phyloP scores from a whole-genome alignment of 75 land plant species.

The Ceratopteris richardii region DNA sequence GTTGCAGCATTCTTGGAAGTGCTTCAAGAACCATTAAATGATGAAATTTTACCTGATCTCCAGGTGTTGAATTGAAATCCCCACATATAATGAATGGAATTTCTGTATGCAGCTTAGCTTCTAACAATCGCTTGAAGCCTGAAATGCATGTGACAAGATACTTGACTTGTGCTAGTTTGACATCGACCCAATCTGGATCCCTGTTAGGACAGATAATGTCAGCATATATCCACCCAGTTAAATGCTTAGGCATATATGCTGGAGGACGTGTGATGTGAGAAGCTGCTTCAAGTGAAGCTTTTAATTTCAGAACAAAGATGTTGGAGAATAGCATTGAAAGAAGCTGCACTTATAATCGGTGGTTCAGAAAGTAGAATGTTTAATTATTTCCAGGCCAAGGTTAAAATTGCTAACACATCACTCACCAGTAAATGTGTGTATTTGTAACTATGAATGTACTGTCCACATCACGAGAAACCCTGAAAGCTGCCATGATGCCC shows the following conservation, averaged over 20 bases:
- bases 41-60: slow-evolving; percentile 21
- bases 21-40: no score
- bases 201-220: slow-evolving; percentile 11
- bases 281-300: no score
- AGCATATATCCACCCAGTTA: no score
- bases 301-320: no score
- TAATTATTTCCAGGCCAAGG: no score
- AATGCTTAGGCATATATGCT: no score
- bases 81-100: slow-evolving; percentile 19
- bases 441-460: slow-evolving; percentile 20
- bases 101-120: background rate
- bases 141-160: slow-evolving; percentile 11
- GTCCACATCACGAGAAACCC: slow-evolving; percentile 10
- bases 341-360: no score
- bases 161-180: slow-evolving; percentile 28
- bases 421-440: slow-evolving; percentile 30
- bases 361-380: no score
- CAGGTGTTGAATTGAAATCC: slow-evolving; percentile 30
- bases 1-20: no score
- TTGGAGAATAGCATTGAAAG: no score
- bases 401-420: no score
- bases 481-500: slow-evolving; percentile 24
- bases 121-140: slow-evolving; percentile 6
- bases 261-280: no score
- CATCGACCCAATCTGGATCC: slow-evolving; percentile 33